Percentiles rank a stretch among this genome's conserved stretches.
phyloP scores from a whole-genome alignment of 805 yeast species.

The Yarrowia sp. region DNA sequence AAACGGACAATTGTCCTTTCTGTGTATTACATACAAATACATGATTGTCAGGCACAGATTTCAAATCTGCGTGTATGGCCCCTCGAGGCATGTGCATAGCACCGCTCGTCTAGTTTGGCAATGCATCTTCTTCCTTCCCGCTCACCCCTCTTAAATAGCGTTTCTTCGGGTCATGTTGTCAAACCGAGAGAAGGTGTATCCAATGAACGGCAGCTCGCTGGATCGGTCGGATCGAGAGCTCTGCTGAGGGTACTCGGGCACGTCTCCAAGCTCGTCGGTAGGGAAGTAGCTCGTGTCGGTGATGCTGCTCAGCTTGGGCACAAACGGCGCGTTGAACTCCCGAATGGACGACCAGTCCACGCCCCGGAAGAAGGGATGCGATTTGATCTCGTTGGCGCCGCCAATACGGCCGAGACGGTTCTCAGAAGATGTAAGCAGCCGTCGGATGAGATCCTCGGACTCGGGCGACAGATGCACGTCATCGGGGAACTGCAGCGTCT shows the following conservation, averaged over 20 bases:
- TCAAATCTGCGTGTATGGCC: no score
- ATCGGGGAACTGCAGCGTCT: slow-evolving; percentile 82
- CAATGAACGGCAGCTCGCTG: slow-evolving; percentile 86
- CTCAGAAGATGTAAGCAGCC: slow-evolving; percentile 73
- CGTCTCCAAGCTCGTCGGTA: slow-evolving; percentile 90
- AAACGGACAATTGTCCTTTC: not conserved
- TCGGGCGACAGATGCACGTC: slow-evolving; percentile 87
- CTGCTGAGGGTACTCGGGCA: slow-evolving; percentile 83
- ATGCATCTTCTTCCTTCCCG: no score
- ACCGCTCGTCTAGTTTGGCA: no score
- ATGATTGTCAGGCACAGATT: not conserved
- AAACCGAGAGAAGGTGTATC: slow-evolving; percentile 92
- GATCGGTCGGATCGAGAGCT: slow-evolving; percentile 30
- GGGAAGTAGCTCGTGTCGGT: slow-evolving; percentile 98
- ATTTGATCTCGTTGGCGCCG: slow-evolving; percentile 89
- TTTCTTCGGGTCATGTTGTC: slow-evolving; percentile 69
- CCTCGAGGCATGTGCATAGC: no score
- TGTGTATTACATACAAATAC: not conserved
- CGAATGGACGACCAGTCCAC: slow-evolving; percentile 91
- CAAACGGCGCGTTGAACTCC: slow-evolving; percentile 86
- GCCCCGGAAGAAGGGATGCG: slow-evolving; percentile 91
- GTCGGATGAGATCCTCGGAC: slow-evolving; percentile 78
- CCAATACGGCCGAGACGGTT: slow-evolving; percentile 78
- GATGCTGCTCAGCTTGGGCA: slow-evolving; percentile 84
- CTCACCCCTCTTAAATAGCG: slow-evolving; percentile 35